These are phyloP conservation scores for Nematodospora valgi DNA, from an alignment of 805 yeast species.

Conservation along the genomic window DNA sequence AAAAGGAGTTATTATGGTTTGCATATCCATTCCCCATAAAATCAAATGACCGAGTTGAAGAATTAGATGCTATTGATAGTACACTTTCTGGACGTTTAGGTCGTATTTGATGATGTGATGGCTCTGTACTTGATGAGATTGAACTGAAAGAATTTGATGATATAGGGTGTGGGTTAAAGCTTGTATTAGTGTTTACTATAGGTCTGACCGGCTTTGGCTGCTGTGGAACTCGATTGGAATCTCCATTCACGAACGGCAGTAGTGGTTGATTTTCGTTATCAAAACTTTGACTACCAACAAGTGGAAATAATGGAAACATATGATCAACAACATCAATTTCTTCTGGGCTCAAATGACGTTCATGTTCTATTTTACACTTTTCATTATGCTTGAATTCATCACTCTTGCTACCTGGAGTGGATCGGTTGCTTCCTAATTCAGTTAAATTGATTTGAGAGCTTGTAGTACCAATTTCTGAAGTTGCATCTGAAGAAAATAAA, in stretches of 20 bases:
- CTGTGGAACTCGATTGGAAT: constrained; percentile 9
- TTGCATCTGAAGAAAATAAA: constrained; percentile 15
- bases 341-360: constrained; percentile 9
- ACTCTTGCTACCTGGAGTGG: background rate
- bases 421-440: background rate
- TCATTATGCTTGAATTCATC: background rate
- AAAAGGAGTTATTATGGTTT: constrained; percentile 7
- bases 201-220: constrained; percentile 22
- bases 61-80: constrained; percentile 35
- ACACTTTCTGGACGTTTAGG: constrained; percentile 40
- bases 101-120: constrained; percentile 18
- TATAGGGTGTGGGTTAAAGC: background rate
- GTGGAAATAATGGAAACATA: constrained; percentile 42
- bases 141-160: constrained; percentile 7
- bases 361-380: background rate
- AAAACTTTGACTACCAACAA: constrained; percentile 37
- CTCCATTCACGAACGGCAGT: constrained; percentile 20
- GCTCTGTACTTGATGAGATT: background rate
- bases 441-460: background rate
- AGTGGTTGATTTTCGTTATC: constrained; percentile 35
- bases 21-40: constrained; percentile 4
- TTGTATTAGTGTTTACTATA: constrained; percentile 5
- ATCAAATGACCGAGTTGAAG: constrained; percentile 21
- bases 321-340: constrained; percentile 28
- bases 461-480: background rate